These are phyloP conservation scores for Blepharisma japonicum DNA, from an alignment of 73 alveolate genomes.

Conservation along the genomic window DNA sequence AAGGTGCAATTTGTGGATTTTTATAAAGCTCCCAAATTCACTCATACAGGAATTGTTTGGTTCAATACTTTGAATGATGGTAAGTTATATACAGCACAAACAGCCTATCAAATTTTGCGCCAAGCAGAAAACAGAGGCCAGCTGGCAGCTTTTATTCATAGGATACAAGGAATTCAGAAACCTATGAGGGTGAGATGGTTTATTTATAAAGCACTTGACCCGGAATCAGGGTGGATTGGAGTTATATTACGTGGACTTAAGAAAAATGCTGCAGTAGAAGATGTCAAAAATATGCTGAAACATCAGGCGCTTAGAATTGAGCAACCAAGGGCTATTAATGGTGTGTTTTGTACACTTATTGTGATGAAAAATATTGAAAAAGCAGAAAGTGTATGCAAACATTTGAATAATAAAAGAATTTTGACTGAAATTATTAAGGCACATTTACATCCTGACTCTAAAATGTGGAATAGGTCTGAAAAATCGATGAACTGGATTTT, in stretches of 20 bases:
- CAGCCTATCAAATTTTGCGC: too few relatives aligned
- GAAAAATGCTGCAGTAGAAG: not conserved
- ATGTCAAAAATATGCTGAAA: not conserved
- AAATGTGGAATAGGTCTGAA: too few relatives aligned
- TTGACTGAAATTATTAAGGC: too few relatives aligned
- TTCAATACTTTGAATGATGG: not conserved
- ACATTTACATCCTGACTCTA: too few relatives aligned
- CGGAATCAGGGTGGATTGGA: not conserved
- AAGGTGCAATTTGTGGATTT: slow-evolving; percentile 8
- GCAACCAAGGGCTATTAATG: not conserved
- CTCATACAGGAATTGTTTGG: not conserved
- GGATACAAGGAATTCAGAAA: not conserved
- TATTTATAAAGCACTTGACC: not conserved
- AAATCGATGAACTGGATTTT: too few relatives aligned
- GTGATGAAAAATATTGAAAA: not conserved
- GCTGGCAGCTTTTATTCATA: not conserved
- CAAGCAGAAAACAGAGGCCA: not conserved
- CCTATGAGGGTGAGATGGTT: not conserved
- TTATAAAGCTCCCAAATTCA: not conserved
- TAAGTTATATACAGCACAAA: not conserved
- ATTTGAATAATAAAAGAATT: not conserved
- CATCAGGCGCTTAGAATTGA: not conserved
- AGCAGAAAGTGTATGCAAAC: not conserved
- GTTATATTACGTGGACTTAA: slow-evolving; percentile 10
- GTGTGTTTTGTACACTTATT: not conserved